Evolutionary conservation across 75 land plant genomes (phyloP), one percentile per base, ranked within the genome.

Genomic region (Pinus albicaulis): DNA sequence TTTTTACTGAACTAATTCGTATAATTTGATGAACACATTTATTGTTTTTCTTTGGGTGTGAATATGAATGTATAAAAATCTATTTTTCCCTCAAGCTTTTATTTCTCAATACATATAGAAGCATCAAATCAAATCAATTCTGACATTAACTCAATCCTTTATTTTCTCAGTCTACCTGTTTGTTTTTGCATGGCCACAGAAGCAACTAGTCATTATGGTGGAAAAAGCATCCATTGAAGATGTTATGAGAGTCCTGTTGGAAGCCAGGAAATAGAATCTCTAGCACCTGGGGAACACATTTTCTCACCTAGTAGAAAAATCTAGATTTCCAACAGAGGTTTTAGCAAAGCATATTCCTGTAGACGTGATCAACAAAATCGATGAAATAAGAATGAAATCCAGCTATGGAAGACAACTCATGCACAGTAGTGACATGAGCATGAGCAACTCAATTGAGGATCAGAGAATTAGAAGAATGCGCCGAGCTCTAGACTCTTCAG

Each of bases 401-500:
- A 85, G 95, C 76, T 76, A 76, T 25, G 85, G 74, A 31, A 65
- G 53, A 23, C 71, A 79, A 0, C 20, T 44, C 16, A n/a, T 59
- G 28, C 34, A 75, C 5, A 44, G 17, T 22, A 65, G 41, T 4
- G 71, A 68, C 19, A 44, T 34, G 23, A 68, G 52, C 52, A 68
- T 41, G 22, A 70, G 82, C 22, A 71, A 55, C 74, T 85, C 87
- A 2, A 69, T 85, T 58, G 90, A 91, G 41, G 91, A 93, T 68
- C 98, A 93, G 65, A 84, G 84, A 72, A 91, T 91, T 41, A 80
- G 91, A 20, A 86, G 96, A 11, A 93, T 96, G 99, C 83, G 87
- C 56, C 88, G 93, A 41, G 99, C 99, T 7, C 78, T 96, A n/a
- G 96, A 96, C 78, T 91, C 94, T n/a, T 93, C 97, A 11, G 99